Conservation (phyloP, 2,329 filamentous ascomycete species). For the Beauveria australis region DNA sequence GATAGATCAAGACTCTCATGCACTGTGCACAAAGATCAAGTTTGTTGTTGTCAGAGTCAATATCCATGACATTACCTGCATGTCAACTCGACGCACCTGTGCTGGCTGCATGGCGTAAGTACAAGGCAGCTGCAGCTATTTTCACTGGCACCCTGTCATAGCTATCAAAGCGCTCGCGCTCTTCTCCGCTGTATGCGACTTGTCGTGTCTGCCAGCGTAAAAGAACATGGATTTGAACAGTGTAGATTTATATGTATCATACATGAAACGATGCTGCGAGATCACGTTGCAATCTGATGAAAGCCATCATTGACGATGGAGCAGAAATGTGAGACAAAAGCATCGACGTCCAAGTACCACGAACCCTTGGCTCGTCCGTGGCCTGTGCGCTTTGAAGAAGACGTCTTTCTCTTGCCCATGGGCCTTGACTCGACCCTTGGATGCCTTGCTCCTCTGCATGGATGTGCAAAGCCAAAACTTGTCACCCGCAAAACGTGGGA, state of each 20-base stretch:
- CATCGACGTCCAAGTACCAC: not conserved
- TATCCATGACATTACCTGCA: not conserved
- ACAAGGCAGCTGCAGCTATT: not conserved
- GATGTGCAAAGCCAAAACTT: not conserved
- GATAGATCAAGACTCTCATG: not conserved
- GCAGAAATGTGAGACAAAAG: not conserved
- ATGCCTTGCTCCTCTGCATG: not conserved
- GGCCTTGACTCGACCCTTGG: not conserved
- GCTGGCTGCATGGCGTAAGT: not conserved
- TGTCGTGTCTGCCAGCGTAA: not conserved
- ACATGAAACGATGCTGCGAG: not conserved
- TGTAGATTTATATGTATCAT: not conserved
- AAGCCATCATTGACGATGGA: not conserved
- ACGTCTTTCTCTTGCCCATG: not conserved
- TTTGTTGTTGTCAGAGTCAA: not conserved
- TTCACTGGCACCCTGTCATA: not conserved
- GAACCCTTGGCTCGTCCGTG: not conserved
- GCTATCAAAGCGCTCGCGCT: not conserved
- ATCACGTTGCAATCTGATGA: not conserved
- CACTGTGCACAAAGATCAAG: not conserved
- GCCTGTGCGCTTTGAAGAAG: not conserved
- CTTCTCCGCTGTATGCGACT: not conserved
- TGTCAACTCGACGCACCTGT: not conserved
- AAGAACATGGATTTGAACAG: not conserved
- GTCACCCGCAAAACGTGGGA: slow-evolving; percentile 3